phyloP scores from a whole-genome alignment of 78 protist species.

The Acrasis kona region DNA sequence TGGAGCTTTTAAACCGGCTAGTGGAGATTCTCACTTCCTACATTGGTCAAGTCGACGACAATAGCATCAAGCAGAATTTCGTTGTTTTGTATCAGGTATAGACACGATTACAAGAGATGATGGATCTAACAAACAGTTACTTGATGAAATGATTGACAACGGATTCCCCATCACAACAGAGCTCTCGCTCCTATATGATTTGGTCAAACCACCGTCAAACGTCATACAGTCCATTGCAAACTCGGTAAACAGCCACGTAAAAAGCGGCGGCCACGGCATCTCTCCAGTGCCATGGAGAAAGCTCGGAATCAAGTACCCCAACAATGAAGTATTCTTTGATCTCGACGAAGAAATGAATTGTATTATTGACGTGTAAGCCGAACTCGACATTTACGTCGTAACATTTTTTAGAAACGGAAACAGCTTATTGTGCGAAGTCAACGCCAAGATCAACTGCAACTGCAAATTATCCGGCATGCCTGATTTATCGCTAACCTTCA shows the following conservation, averaged over 20 bases:
- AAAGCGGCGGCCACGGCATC: no score
- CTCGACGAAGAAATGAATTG: constrained; percentile 62
- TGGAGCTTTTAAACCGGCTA: constrained; percentile 12
- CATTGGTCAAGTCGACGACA: constrained; percentile 46
- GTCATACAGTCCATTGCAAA: neutral
- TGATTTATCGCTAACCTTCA: neutral
- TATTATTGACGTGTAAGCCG: constrained; percentile 31
- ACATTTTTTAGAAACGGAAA: constrained; percentile 19
- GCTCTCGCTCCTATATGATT: constrained; percentile 61
- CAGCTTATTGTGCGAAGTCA: constrained; percentile 4
- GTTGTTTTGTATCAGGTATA: constrained; percentile 54
- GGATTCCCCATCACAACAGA: constrained; percentile 90
- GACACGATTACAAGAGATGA: constrained; percentile 60
- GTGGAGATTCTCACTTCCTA: constrained; percentile 58
- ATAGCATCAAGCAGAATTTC: constrained; percentile 43
- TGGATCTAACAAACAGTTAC: constrained; percentile 69
- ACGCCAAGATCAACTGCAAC: constrained; percentile 2
- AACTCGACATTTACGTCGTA: constrained; percentile 15
- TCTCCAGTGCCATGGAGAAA: constrained; percentile 64
- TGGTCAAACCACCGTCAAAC: constrained; percentile 63
- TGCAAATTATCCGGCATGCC: constrained; percentile 27
- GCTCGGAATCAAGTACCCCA: constrained; percentile 63
- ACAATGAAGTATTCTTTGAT: constrained; percentile 79
- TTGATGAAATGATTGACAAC: constrained; percentile 84
- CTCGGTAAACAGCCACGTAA: neutral